Percentiles rank a stretch among this genome's conserved stretches.
Conservation (phyloP, 768 basidiomycete genomes). For the Russula emetica region DNA sequence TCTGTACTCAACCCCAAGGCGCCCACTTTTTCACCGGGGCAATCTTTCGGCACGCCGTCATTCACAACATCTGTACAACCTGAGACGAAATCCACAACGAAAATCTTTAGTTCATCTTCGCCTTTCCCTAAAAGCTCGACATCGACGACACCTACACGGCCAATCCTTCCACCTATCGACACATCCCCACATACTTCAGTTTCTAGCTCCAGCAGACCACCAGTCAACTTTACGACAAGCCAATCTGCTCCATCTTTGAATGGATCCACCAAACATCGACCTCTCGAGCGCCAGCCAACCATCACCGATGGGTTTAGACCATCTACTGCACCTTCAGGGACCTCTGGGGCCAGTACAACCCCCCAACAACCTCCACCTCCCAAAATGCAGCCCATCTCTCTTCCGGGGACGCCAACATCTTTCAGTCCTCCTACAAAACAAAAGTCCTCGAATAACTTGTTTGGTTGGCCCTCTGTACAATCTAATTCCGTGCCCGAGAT, state of each 20-base stretch:
- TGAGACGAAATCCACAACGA: background rate
- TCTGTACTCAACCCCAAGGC: conserved; percentile 25
- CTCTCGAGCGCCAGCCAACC: conserved; percentile 12
- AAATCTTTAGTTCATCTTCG: background rate
- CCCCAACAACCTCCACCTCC: conserved; percentile 28
- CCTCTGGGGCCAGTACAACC: background rate
- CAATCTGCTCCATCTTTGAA: conserved; percentile 18
- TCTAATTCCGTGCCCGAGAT: conserved; percentile 27
- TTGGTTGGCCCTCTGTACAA: conserved; percentile 31
- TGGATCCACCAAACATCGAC: conserved; percentile 1
- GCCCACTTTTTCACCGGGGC: conserved; percentile 25
- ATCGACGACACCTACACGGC: conserved; percentile 17
- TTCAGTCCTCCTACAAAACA: conserved; percentile 29
- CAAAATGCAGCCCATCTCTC: conserved; percentile 30
- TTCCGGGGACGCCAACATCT: conserved; percentile 35
- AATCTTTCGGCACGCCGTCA: conserved; percentile 21
- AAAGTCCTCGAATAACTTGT: conserved; percentile 29
- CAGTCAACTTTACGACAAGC: conserved; percentile 7
- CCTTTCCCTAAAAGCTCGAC: conserved; percentile 2
- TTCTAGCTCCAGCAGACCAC: background rate
- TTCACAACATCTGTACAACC: conserved; percentile 23
- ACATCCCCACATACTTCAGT: conserved; percentile 15
- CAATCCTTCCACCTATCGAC: conserved; percentile 20
- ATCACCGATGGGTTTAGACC: conserved; percentile 13
- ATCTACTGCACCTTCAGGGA: background rate